Evolutionary conservation across 1,139 yeast genomes (phyloP).

Genomic region (Entelexis paramagnoliae): DNA sequence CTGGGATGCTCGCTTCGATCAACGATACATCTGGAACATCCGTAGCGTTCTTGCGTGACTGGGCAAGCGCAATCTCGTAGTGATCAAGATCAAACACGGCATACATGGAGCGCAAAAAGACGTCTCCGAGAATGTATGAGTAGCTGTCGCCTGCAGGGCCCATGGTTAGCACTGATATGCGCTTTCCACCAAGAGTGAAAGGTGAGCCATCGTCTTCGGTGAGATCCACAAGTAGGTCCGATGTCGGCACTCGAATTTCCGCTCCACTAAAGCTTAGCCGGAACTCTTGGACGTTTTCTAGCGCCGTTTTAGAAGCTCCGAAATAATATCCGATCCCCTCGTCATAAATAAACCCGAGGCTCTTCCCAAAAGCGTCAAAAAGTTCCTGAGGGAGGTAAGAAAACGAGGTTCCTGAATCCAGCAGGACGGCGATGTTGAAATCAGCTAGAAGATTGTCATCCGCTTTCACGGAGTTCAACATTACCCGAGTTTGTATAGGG

Average conservation of each 20-base stretch:
- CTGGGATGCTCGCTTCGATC: conserved; percentile 27
- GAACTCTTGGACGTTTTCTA: conserved; percentile 9
- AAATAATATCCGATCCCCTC: conserved; percentile 12
- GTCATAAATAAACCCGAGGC: conserved; percentile 20
- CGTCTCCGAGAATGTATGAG: conserved; percentile 51
- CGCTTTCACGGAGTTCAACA: conserved; percentile 18
- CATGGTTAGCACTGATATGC: conserved; percentile 17
- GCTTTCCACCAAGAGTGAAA: conserved; percentile 10
- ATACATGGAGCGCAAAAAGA: conserved; percentile 61
- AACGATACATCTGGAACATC: conserved; percentile 22
- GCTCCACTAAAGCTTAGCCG: conserved; percentile 28
- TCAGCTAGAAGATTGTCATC: conserved; percentile 11
- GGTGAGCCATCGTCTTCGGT: conserved; percentile 14
- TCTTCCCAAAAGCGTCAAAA: conserved; percentile 19
- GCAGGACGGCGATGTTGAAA: conserved; percentile 24
- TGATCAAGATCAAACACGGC: conserved; percentile 66
- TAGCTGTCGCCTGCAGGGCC: conserved; percentile 16
- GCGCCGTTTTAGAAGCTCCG: conserved; percentile 19
- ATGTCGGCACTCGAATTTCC: conserved; percentile 26
- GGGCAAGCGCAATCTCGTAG: conserved; percentile 56
- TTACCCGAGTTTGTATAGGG: conserved; percentile 23
- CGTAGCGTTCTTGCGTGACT: conserved; percentile 33
- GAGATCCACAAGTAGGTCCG: conserved; percentile 26
- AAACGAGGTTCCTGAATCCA: conserved; percentile 31
- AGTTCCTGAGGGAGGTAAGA: conserved; percentile 26